Evolutionary conservation across 2,329 filamentous ascomycete genomes (phyloP), one percentile per base, ranked within the genome.

Genomic region (Allantophomopsis lycopodina): DNA sequence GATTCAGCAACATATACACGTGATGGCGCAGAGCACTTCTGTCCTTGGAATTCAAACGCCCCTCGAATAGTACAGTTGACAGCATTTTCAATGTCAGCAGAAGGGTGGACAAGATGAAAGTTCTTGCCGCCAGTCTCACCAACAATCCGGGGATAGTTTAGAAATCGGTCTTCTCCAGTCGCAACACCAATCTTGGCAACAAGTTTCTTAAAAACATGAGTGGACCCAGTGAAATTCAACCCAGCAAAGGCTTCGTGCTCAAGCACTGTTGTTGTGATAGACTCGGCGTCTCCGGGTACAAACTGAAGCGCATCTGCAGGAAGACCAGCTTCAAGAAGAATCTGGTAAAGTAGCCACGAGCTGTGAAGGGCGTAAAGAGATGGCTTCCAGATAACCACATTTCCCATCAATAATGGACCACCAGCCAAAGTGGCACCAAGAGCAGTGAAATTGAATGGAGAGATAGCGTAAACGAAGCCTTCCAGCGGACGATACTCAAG

Each of bases 361-460:
- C 83, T 87, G n/a, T 82, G 81, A 46, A 95, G 83, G 31, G 88
- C 84, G 13, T 69, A 80, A 50, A 89, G 85, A 12, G 84, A 91
- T n/a, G 88, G 88, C 69, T 96, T 96, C 88, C 88, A 96, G 36
- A 96, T 65, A 4, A 94, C 86, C 2, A 95, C 89, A 60, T 96
- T 96, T 42, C 88, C 88, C 68, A 95, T 79, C 40, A 95, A 65
- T 1, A 86, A 87, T 12, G 89, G 87, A 1, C 84, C 80, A 36
- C 76, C 81, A 13, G 83, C 76, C 33, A 96, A 69, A 63, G 94
- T 95, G 41, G 81, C 89, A 10, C 79, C 87, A 51, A 96, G 94
- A 46, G 88, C 88, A 16, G 88, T 95, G 64, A 96, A 96, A 68
- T 96, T 96, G 73, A 95, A 96, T 34, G 88, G 88, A 43, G 80